These are phyloP conservation scores for Emmonsiellopsis sp. DNA, from an alignment of 2,329 filamentous ascomycete genomes.

Conservation along the genomic window DNA sequence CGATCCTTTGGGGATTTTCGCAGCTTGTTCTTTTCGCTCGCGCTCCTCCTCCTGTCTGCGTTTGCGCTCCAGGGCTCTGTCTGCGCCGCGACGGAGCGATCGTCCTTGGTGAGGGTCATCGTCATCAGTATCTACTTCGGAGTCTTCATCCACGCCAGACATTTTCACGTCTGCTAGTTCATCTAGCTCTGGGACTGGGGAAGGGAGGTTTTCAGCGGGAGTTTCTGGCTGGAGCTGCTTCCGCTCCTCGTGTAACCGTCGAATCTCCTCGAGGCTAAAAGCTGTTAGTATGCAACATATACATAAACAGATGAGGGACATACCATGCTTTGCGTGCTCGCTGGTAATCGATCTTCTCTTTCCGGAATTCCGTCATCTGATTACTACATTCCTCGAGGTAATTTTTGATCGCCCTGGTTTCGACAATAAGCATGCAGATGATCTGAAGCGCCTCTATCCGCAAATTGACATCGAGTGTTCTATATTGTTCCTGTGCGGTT, in stretches of 20 bases:
- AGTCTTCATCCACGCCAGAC: constrained; percentile 49
- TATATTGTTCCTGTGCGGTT: constrained; percentile 64
- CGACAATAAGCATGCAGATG: constrained; percentile 73
- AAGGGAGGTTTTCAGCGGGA: constrained; percentile 26
- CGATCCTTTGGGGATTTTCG: constrained; percentile 65
- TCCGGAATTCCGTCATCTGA: constrained; percentile 88
- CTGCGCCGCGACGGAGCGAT: constrained; percentile 53
- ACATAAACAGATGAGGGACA: constrained; percentile 21
- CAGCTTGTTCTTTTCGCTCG: constrained; percentile 58
- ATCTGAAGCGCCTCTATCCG: constrained; percentile 75
- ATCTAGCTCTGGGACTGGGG: constrained; percentile 33
- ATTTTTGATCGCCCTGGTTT: constrained; percentile 75
- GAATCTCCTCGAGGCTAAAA: constrained; percentile 35
- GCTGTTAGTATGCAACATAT: constrained; percentile 2
- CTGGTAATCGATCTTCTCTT: constrained; percentile 91
- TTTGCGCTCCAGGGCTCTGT: constrained; percentile 66
- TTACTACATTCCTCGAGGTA: constrained; percentile 90
- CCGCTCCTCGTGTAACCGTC: constrained; percentile 38
- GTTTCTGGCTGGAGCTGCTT: constrained; percentile 38
- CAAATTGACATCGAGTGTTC: constrained; percentile 69
- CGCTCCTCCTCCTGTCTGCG: constrained; percentile 64
- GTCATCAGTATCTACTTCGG: constrained; percentile 41
- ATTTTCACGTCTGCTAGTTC: constrained; percentile 31
- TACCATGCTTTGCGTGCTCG: constrained; percentile 59
- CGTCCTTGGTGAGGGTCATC: constrained; percentile 46